These are phyloP conservation scores for Inga oerstediana DNA, from an alignment of 306 rosid species.

Conservation along the genomic window DNA sequence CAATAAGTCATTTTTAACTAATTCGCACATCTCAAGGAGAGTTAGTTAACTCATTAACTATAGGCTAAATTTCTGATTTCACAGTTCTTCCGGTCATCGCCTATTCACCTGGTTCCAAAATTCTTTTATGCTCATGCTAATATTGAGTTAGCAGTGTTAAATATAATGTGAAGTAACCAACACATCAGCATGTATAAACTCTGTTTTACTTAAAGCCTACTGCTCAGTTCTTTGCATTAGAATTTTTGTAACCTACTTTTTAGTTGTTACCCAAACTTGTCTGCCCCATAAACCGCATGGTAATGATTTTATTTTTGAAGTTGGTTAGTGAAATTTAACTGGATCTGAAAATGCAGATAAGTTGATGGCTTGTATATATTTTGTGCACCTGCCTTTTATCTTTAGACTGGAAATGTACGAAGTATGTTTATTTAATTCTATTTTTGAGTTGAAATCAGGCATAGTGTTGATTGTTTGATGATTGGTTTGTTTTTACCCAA, in stretches of 20 bases:
- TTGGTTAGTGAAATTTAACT: not conserved
- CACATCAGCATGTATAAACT: not conserved
- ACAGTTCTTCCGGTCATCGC: not conserved
- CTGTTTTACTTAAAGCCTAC: not conserved
- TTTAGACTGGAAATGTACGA: not conserved
- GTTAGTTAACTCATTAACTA: too few species aligned
- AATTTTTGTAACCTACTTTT: not conserved
- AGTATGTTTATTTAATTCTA: conserved; percentile 13
- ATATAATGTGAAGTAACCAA: not conserved
- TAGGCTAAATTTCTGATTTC: too few species aligned
- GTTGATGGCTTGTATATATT: conserved; percentile 1
- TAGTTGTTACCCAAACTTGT: not conserved
- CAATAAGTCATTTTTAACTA: too few species aligned
- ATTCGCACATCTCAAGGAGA: too few species aligned
- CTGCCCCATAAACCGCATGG: not conserved
- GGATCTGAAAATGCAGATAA: not conserved
- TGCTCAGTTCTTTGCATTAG: not conserved
- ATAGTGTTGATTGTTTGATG: not conserved
- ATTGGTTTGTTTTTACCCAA: not conserved
- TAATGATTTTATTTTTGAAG: not conserved
- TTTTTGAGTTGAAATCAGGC: not conserved
- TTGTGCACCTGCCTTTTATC: not conserved
- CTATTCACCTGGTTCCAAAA: not conserved
- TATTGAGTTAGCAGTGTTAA: not conserved
- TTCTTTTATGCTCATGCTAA: not conserved